A percentile compares a stretch with the other conserved stretches of the same genome.
phyloP scores from a whole-genome alignment of 805 yeast genomes.

The Kuraishia piskuri region DNA sequence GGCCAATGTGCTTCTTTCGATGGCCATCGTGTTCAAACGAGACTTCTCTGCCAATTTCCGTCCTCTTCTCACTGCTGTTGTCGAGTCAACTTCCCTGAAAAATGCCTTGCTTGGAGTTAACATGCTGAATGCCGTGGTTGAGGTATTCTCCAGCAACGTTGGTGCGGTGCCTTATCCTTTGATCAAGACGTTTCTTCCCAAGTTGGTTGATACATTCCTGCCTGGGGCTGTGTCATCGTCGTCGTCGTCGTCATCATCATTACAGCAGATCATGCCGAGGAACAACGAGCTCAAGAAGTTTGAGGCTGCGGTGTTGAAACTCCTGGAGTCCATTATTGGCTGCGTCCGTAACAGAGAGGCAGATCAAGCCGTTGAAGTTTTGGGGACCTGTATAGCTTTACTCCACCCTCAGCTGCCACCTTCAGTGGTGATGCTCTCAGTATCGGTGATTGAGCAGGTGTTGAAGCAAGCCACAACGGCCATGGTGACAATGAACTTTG shows the following conservation, averaged over 20 bases:
- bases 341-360: not conserved
- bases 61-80: not conserved
- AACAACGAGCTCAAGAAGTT: not conserved
- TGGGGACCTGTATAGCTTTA: not conserved
- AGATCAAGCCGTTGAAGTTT: not conserved
- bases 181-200: not conserved
- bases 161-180: not conserved
- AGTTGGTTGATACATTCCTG: not conserved
- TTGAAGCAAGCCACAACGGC: not conserved
- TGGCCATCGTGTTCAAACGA: conserved; percentile 19
- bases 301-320: not conserved
- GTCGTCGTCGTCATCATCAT: not conserved
- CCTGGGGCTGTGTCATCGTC: too few relatives aligned
- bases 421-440: not conserved
- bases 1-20: conserved; percentile 18
- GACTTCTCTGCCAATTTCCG: conserved; percentile 16
- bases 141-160: not conserved
- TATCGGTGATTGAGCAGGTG: not conserved
- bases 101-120: not conserved
- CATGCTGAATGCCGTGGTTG: not conserved
- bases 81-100: not conserved
- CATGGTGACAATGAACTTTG: not conserved
- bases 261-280: not conserved
- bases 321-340: not conserved
- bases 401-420: not conserved